phyloP scores from a whole-genome alignment of 306 rosid species.

The Rosa multiflora region DNA sequence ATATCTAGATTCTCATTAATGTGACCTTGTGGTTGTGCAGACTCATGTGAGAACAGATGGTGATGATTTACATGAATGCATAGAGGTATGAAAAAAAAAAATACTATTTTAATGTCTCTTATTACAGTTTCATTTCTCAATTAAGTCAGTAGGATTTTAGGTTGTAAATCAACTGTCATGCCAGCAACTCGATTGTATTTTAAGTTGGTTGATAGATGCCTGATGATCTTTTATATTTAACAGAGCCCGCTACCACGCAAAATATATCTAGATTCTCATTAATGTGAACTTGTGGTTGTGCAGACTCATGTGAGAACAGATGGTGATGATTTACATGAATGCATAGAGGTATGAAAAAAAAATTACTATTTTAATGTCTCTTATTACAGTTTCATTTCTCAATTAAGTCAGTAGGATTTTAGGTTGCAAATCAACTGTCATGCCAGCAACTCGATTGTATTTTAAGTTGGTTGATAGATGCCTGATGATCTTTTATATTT shows the following conservation, averaged over 20 bases:
- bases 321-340: conserved; percentile 62
- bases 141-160: background rate
- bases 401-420: background rate
- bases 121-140: background rate
- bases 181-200: background rate
- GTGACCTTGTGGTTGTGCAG: conserved; percentile 56
- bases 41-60: conserved; percentile 78
- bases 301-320: conserved; percentile 88
- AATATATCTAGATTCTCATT: no score
- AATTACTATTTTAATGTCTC: background rate
- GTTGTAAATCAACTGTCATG: conserved; percentile 6
- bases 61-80: conserved; percentile 71
- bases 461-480: conserved; percentile 21
- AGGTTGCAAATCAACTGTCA: conserved; percentile 1
- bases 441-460: conserved; percentile 1
- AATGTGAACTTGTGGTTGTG: conserved; percentile 48
- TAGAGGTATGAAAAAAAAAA: conserved; percentile 54
- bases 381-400: background rate
- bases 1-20: background rate
- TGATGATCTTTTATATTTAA: conserved; percentile 25
- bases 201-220: conserved; percentile 21
- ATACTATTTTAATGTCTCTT: background rate
- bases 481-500: conserved; percentile 24
- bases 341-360: conserved; percentile 65
- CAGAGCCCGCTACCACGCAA: no score